Evolutionary conservation across 805 yeast species (phyloP).

Genomic region (Metschnikowia santaceciliae): DNA sequence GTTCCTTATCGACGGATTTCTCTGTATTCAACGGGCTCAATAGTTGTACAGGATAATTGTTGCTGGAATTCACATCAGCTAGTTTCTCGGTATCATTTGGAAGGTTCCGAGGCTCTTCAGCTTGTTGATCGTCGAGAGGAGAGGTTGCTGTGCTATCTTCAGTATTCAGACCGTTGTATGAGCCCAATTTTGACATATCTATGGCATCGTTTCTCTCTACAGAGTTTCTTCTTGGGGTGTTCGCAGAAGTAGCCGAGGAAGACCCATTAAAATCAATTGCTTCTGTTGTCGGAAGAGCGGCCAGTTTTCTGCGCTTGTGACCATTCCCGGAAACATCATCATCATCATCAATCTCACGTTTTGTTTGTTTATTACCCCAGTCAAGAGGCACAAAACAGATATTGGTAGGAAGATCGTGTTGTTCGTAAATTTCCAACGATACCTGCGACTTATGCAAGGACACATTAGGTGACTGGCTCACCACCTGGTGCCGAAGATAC

Average conservation of each 20-base stretch:
- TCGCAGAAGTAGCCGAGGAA: not conserved
- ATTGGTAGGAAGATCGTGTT: conserved; percentile 13
- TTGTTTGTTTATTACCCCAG: conserved; percentile 6
- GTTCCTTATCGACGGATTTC: not conserved
- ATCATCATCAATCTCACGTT: not conserved
- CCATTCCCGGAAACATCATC: not conserved
- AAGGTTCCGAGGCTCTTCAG: not conserved
- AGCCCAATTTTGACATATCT: not conserved
- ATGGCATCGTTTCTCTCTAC: not conserved
- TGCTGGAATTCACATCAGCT: not conserved
- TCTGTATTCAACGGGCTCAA: conserved; percentile 4
- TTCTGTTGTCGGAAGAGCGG: not conserved
- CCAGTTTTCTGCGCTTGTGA: conserved; percentile 1
- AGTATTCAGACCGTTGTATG: not conserved
- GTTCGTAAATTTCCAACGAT: conserved; percentile 8
- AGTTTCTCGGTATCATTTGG: not conserved
- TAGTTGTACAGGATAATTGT: not conserved
- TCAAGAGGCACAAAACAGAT: conserved; percentile 11
- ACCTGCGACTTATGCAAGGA: not conserved
- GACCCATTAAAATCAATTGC: not conserved
- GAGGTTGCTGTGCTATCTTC: not conserved
- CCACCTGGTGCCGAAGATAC: not conserved
- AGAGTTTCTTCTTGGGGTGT: not conserved
- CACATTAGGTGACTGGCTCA: not conserved
- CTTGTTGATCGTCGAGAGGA: not conserved